A percentile compares a stretch with the other conserved stretches of the same genome.
Evolutionary conservation across 805 yeast genomes (phyloP).

Genomic region (Gaillardinia entomophila): DNA sequence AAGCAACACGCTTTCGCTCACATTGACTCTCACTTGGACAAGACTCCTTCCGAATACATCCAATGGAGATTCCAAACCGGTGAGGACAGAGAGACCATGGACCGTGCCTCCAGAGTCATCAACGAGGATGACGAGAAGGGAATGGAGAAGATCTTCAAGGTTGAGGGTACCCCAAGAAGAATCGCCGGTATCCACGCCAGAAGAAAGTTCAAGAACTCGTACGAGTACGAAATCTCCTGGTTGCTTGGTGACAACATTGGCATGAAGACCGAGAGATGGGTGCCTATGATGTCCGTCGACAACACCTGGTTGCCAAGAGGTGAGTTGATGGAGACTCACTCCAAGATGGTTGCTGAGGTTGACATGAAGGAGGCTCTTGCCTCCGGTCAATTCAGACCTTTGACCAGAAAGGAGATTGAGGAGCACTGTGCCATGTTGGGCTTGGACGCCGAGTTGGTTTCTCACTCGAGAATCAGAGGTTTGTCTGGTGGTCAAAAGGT

Average conservation of each 20-base stretch:
- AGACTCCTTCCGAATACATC: constrained; percentile 99
- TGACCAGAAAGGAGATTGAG: constrained; percentile 99
- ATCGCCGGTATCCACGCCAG: constrained; percentile 89
- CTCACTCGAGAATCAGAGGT: constrained; percentile 99
- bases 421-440: constrained; percentile 98
- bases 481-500: constrained; percentile 99
- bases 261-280: constrained; percentile 99
- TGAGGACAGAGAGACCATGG: constrained; percentile 99
- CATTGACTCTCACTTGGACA: constrained; percentile 97
- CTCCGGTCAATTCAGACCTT: constrained; percentile 99
- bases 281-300: constrained; percentile 98
- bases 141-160: constrained; percentile 99
- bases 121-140: constrained; percentile 95
- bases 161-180: constrained; percentile 98
- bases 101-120: constrained; percentile 98
- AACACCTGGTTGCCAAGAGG: constrained; percentile 99
- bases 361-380: constrained; percentile 99
- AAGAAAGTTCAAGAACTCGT: constrained; percentile 99
- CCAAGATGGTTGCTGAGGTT: constrained; percentile 99
- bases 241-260: constrained; percentile 97
- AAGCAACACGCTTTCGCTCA: constrained; percentile 99
- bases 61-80: constrained; percentile 99
- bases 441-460: constrained; percentile 97
- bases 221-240: constrained; percentile 99
- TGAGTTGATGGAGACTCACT: constrained; percentile 87